phyloP scores from a whole-genome alignment of 2,329 filamentous ascomycete species.

The Pleoardoris graminearum region DNA sequence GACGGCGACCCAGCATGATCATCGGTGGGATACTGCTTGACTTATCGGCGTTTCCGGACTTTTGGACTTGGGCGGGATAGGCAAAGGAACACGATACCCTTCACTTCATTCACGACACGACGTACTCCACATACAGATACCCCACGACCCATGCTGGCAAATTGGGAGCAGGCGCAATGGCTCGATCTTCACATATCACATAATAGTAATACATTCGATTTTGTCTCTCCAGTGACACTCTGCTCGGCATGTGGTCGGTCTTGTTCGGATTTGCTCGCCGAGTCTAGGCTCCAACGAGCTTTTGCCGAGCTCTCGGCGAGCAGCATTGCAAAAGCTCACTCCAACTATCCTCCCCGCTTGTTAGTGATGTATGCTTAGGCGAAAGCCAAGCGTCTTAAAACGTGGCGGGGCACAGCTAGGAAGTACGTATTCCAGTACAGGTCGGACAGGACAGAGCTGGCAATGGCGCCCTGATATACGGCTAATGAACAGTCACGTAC shows the following conservation, averaged over 20 bases:
- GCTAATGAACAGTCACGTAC: too few species aligned
- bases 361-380: too few species aligned
- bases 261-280: background rate
- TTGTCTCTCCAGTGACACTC: background rate
- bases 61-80: background rate
- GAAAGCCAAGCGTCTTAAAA: too few species aligned
- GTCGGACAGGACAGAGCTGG: too few species aligned
- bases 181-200: constrained; percentile 4
- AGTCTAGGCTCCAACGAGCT: background rate
- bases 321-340: background rate
- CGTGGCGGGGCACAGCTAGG: too few species aligned
- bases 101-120: background rate
- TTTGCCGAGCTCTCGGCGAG: background rate
- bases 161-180: constrained; percentile 2
- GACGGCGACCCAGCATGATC: too few species aligned
- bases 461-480: too few species aligned
- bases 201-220: constrained; percentile 11
- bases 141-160: background rate
- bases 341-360: too few species aligned
- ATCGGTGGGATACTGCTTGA: background rate
- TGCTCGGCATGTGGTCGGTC: background rate
- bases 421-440: too few species aligned
- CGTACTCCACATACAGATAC: background rate
- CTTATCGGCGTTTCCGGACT: background rate
- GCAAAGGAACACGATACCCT: constrained; percentile 2